Evolutionary conservation across 495 filamentous ascomycete species (phyloP).

Genomic region (Xylaria flabelliformis): DNA sequence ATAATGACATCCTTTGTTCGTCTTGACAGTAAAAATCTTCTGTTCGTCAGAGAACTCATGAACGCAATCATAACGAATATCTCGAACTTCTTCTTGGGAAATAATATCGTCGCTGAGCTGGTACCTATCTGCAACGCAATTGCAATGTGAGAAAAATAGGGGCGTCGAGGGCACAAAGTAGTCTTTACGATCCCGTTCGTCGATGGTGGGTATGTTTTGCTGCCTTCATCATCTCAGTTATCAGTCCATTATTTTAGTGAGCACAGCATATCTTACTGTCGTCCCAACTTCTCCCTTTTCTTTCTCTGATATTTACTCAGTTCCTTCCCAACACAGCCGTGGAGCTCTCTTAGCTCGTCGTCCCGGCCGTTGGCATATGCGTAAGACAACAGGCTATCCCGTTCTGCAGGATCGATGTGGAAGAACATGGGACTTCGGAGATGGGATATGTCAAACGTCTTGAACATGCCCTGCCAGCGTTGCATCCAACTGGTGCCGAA

Average conservation of each 20-base stretch:
- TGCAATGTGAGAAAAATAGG: constrained; percentile 65
- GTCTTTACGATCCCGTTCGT: constrained; percentile 69
- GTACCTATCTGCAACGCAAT: constrained; percentile 59
- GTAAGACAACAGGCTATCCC: constrained; percentile 67
- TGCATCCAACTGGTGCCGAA: constrained; percentile 61
- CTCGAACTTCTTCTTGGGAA: constrained; percentile 54
- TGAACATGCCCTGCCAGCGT: constrained; percentile 63
- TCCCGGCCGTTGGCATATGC: constrained; percentile 57
- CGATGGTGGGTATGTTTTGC: constrained; percentile 51
- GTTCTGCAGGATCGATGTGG: constrained; percentile 68
- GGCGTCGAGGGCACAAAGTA: constrained; percentile 65
- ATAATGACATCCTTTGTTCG: constrained; percentile 52
- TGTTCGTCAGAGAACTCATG: constrained; percentile 37
- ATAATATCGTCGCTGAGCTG: constrained; percentile 52
- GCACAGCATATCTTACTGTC: constrained; percentile 31
- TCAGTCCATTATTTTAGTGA: background rate
- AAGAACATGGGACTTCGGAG: constrained; percentile 73
- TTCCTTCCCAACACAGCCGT: constrained; percentile 67
- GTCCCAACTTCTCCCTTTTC: constrained; percentile 51
- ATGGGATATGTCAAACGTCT: constrained; percentile 62
- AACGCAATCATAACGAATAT: constrained; percentile 56
- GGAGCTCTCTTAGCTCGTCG: constrained; percentile 62
- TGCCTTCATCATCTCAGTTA: constrained; percentile 39
- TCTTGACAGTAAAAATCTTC: constrained; percentile 61
- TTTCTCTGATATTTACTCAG: constrained; percentile 69